Percentiles rank a stretch among this genome's conserved stretches.
Evolutionary conservation across 345 rosid species (phyloP).

Genomic region (Cochlearia excelsa): DNA sequence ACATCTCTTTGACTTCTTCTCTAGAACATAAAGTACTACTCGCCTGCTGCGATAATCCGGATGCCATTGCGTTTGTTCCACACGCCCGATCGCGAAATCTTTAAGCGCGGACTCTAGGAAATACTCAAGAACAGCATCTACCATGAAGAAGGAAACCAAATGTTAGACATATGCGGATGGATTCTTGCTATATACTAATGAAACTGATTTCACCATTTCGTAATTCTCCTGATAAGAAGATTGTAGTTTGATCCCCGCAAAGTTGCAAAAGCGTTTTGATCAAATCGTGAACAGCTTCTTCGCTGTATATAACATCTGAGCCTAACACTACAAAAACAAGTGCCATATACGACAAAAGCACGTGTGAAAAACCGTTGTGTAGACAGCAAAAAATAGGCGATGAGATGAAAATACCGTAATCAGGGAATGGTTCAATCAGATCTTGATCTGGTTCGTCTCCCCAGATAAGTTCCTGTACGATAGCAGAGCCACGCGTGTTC

Average conservation of each 20-base stretch:
- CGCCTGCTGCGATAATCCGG: conserved; percentile 67
- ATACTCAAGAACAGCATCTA: conserved; percentile 81
- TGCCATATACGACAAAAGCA: not conserved
- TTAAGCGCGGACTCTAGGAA: conserved; percentile 71
- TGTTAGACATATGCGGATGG: not conserved
- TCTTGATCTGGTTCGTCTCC: conserved; percentile 65
- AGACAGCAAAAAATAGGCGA: conserved; percentile 6
- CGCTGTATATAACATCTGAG: conserved; percentile 88
- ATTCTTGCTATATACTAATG: not conserved
- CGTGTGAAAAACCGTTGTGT: conserved; percentile 1
- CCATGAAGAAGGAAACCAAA: not conserved
- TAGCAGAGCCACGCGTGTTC: conserved; percentile 57
- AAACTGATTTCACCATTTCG: conserved; percentile 53
- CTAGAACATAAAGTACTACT: conserved; percentile 70
- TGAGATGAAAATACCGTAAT: conserved; percentile 49
- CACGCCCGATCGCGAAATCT: conserved; percentile 62
- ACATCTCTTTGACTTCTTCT: conserved; percentile 49
- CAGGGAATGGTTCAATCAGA: conserved; percentile 64
- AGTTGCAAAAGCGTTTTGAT: conserved; percentile 64
- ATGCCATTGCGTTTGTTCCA: conserved; percentile 81
- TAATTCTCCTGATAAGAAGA: conserved; percentile 74
- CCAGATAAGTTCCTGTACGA: conserved; percentile 70
- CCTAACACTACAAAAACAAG: conserved; percentile 54
- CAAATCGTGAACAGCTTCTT: conserved; percentile 76
- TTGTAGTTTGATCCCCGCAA: conserved; percentile 64